Evolutionary conservation across 2,329 filamentous ascomycete genomes (phyloP), one percentile per base, ranked within the genome.

Genomic region (Cladobotryum protrusum): DNA sequence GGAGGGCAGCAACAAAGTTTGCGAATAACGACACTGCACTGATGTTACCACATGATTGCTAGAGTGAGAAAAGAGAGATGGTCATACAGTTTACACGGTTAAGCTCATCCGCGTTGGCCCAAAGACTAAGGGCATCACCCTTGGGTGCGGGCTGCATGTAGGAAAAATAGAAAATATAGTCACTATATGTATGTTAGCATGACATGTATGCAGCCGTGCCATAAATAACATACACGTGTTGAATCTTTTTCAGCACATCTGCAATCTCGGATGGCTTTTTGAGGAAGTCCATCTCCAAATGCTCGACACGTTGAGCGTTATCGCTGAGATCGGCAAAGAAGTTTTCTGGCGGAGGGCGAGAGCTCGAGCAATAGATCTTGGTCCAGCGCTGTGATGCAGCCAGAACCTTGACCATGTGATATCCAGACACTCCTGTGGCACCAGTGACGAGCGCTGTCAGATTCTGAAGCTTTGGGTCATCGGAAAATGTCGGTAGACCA

Each of bases 381-480:
- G 36, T 43, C 53, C 53, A 53, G 4, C 53, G 48, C 4, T 45
- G 20, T 18, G 53, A 47, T 17, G 44, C 9, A 18, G 40, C 36
- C 24, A 54, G 29, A 2, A 52, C 46, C 15, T 36, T 32, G 11
- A 53, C 17, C 32, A 54, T 50, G 35, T 43, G 37, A 4, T 18
- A 20, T 2, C 53, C 53, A 29, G 50, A 39, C 14, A 54, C 47
- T 13, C 53, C 53, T 35, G 50, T 54, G n/a, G 53, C 53, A 1
- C 53, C 53, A 1, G 52, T 54, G 5, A 54, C 41, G 2, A 54
- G 44, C 15, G 50, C 52, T 41, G 50, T 49, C 12, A 52, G 47
- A 7, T 43, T 43, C 33, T 47, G 37, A 8, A 45, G 33, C 3
- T 53, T 32, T 37, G 4, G 11, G 2, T 12, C 34, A 14, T 50